Conservation (phyloP, 2,329 filamentous ascomycete species). For the Celoporthe dispersa region DNA sequence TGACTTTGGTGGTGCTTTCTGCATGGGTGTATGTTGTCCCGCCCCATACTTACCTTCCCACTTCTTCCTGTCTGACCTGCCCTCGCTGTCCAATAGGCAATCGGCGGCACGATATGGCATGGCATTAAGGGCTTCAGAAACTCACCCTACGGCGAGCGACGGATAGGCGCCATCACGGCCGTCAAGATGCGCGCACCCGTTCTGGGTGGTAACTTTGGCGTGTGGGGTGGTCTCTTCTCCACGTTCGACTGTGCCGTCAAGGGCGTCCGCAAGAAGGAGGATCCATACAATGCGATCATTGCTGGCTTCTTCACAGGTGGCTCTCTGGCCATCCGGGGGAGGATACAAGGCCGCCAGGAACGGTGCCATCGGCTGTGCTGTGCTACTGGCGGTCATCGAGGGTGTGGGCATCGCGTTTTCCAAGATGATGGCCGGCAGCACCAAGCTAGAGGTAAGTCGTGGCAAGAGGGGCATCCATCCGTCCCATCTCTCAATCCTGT, state of each 20-base stretch:
- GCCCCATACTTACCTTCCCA: not conserved
- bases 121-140: conserved; percentile 94
- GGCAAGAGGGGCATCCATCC: not conserved
- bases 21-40: conserved; percentile 79
- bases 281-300: conserved; percentile 97
- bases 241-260: conserved; percentile 98
- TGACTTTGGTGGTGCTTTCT: conserved; percentile 96
- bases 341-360: conserved; percentile 92
- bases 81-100: conserved; percentile 54
- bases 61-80: not conserved
- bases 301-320: conserved; percentile 97
- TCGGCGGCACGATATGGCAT: conserved; percentile 89
- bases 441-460: conserved; percentile 72
- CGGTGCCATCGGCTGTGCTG: conserved; percentile 93
- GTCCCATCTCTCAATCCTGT: not conserved
- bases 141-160: conserved; percentile 88
- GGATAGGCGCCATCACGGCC: conserved; percentile 94
- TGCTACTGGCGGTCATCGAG: conserved; percentile 93
- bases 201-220: conserved; percentile 95
- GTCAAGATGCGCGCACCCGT: conserved; percentile 98
- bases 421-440: conserved; percentile 90
- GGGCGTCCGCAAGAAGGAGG: conserved; percentile 92
- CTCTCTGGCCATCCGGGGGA: conserved; percentile 85
- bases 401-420: conserved; percentile 96
- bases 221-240: conserved; percentile 95